Percentiles rank a stretch among this genome's conserved stretches.
Evolutionary conservation across 1,139 yeast genomes (phyloP).

Genomic region (Suhomyces choctaworum): DNA sequence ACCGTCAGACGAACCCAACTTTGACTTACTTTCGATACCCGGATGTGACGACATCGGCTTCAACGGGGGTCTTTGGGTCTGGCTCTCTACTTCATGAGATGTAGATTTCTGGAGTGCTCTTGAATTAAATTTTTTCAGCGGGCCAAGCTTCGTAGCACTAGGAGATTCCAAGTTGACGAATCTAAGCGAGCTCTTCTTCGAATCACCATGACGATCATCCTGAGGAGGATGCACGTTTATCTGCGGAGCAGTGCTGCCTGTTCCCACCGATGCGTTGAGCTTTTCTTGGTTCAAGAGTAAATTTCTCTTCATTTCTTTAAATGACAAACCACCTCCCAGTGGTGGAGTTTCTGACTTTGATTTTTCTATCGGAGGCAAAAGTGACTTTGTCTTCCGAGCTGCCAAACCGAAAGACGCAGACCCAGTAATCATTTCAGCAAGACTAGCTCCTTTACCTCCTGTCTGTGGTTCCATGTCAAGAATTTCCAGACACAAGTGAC

Average conservation of each 20-base stretch:
- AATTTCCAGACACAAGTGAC: slow-evolving; percentile 39
- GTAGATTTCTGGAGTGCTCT: slow-evolving; percentile 27
- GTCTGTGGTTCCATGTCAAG: slow-evolving; percentile 42
- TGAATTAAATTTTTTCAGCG: slow-evolving; percentile 6
- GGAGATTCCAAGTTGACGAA: slow-evolving; percentile 28
- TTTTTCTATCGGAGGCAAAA: slow-evolving; percentile 35
- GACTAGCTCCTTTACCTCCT: slow-evolving; percentile 44
- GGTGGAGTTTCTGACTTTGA: slow-evolving; percentile 17
- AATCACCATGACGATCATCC: slow-evolving; percentile 6
- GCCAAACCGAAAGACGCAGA: slow-evolving; percentile 41
- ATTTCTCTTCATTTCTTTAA: slow-evolving; percentile 39
- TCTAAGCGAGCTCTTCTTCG: slow-evolving; percentile 16
- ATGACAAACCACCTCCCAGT: slow-evolving; percentile 32
- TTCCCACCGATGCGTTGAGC: slow-evolving; percentile 2
- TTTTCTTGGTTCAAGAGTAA: slow-evolving; percentile 17
- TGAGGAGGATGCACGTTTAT: slow-evolving; percentile 14
- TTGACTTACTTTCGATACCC: slow-evolving; percentile 22
- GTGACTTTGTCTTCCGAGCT: slow-evolving; percentile 46
- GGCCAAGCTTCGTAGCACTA: slow-evolving; percentile 4
- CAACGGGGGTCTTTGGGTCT: slow-evolving; percentile 16
- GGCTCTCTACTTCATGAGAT: slow-evolving; percentile 30
- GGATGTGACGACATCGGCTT: slow-evolving; percentile 47
- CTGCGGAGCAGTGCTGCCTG: slow-evolving; percentile 12
- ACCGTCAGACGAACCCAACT: slow-evolving; percentile 9
- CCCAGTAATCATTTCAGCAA: slow-evolving; percentile 50